These are phyloP conservation scores for Boletus pseudo-olivaceus DNA, from an alignment of 768 basidiomycete genomes.

Conservation along the genomic window DNA sequence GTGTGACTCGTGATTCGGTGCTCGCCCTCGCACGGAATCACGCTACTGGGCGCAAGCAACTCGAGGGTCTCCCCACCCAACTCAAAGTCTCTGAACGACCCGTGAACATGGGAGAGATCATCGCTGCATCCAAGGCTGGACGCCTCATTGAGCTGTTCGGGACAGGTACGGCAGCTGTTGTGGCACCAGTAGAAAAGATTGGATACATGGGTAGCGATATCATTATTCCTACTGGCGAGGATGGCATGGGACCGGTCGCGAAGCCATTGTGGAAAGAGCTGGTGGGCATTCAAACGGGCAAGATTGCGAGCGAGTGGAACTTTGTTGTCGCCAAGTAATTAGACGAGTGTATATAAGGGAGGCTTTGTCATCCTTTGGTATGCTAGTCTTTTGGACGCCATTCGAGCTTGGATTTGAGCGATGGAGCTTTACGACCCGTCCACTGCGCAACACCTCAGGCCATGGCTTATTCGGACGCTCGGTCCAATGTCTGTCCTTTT, in stretches of 20 bases:
- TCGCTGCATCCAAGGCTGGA: constrained; percentile 42
- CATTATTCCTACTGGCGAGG: constrained; percentile 52
- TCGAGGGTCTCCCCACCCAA: constrained; percentile 52
- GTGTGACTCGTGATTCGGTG: constrained; percentile 59
- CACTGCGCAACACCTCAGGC: constrained; percentile 65
- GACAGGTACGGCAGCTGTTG: constrained; percentile 51
- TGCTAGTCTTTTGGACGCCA: not conserved
- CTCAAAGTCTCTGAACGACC: constrained; percentile 63
- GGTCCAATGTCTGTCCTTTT: constrained; percentile 71
- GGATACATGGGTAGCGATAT: constrained; percentile 58
- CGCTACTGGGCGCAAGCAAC: constrained; percentile 39
- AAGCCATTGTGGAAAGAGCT: constrained; percentile 47
- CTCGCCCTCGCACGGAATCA: constrained; percentile 54
- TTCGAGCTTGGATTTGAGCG: constrained; percentile 1
- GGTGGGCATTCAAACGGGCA: constrained; percentile 68
- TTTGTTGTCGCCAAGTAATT: constrained; percentile 39
- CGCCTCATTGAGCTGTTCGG: constrained; percentile 50
- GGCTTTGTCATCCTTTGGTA: constrained; percentile 16
- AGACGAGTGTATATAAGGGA: not conserved
- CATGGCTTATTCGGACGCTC: constrained; percentile 85
- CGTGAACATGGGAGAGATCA: constrained; percentile 75
- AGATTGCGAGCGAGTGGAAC: constrained; percentile 77
- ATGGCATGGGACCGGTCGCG: constrained; percentile 73
- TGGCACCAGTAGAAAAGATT: constrained; percentile 49
- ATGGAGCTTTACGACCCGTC: constrained; percentile 66